Conservation (phyloP, 305 asterid genomes). For the Caryopteris hybrid region DNA sequence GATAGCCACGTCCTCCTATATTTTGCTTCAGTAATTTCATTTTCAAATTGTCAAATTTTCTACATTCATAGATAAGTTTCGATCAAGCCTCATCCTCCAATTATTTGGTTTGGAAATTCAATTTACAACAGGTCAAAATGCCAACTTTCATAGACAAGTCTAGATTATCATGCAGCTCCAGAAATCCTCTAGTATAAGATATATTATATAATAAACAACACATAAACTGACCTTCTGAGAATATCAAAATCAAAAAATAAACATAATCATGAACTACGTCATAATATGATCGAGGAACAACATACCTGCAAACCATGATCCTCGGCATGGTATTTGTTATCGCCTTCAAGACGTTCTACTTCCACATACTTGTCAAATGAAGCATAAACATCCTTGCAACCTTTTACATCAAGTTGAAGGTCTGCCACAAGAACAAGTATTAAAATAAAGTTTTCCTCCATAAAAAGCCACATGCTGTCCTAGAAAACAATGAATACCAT, state of each 20-base stretch:
- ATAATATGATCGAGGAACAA: slow-evolving; percentile 14
- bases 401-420: slow-evolving; percentile 96
- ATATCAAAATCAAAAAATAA: slow-evolving; percentile 1
- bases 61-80: slow-evolving; percentile 11
- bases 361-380: too few species aligned
- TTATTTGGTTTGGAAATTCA: not conserved
- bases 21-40: not conserved
- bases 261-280: slow-evolving; percentile 1
- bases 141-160: slow-evolving; percentile 15
- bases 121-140: slow-evolving; percentile 7
- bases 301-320: slow-evolving; percentile 91
- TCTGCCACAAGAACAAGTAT: slow-evolving; percentile 44
- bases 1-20: slow-evolving; percentile 6
- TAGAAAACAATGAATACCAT: slow-evolving; percentile 44
- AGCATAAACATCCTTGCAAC: slow-evolving; percentile 89
- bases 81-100: slow-evolving; percentile 11
- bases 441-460: slow-evolving; percentile 16
- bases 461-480: not conserved
- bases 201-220: not conserved
- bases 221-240: not conserved
- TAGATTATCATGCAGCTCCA: slow-evolving; percentile 17
- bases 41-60: slow-evolving; percentile 11
- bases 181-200: not conserved
- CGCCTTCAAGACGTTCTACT: slow-evolving; percentile 96
- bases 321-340: slow-evolving; percentile 92